Percentiles rank a stretch among this genome's conserved stretches.
Conservation (phyloP, 176 grass and related monocot genomes). For the Oryza australiensis region DNA sequence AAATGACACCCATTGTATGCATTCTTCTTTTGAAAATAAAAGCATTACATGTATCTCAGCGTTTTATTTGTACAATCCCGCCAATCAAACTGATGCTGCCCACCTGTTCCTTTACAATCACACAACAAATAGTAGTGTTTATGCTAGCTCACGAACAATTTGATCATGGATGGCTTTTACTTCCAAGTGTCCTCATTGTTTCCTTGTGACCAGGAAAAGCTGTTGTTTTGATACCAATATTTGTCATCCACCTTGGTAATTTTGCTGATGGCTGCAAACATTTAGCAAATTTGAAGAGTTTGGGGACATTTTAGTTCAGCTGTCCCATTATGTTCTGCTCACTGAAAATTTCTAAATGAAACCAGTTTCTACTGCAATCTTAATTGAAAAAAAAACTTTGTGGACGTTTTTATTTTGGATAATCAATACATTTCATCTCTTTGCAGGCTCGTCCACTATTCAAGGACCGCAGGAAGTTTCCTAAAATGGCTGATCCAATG, state of each 20-base stretch:
- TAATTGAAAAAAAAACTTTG: background rate
- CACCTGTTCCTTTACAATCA: background rate
- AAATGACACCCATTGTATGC: background rate
- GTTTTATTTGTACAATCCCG: conserved; percentile 1
- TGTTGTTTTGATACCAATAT: background rate
- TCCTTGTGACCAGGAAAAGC: background rate
- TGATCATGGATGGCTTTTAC: background rate
- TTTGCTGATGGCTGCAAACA: background rate
- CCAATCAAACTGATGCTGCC: background rate
- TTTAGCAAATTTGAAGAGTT: background rate
- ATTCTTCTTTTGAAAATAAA: background rate
- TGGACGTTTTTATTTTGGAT: conserved; percentile 16
- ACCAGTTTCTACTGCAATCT: background rate
- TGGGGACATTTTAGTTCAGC: background rate
- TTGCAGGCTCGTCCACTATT: conserved; percentile 93
- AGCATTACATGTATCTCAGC: background rate
- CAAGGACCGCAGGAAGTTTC: conserved; percentile 90
- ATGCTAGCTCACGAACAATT: background rate
- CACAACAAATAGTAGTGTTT: background rate
- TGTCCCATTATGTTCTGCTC: background rate
- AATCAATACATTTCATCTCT: conserved; percentile 35
- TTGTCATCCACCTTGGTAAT: background rate
- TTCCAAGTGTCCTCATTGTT: background rate
- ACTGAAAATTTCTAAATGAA: background rate
- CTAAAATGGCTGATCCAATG: conserved; percentile 93